Percentiles rank a stretch among this genome's conserved stretches.
Evolutionary conservation across 495 filamentous ascomycete genomes (phyloP).

Genomic region (Xylaria scruposa): DNA sequence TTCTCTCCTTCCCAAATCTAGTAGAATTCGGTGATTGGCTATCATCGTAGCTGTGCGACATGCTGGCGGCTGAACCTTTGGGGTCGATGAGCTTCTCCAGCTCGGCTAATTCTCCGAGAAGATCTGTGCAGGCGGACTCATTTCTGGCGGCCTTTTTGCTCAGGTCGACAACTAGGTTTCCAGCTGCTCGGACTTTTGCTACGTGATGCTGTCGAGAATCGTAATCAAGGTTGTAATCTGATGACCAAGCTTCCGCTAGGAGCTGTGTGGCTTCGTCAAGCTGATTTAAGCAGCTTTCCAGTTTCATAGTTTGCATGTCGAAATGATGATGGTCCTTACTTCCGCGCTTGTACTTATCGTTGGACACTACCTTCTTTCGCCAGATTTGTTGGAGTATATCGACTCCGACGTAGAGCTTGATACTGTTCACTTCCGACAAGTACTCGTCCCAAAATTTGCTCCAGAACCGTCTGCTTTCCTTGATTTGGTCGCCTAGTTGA

Average conservation of each 20-base stretch:
- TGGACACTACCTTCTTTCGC: conserved; percentile 36
- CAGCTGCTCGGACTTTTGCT: conserved; percentile 31
- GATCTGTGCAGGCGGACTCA: conserved; percentile 34
- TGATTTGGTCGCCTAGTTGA: conserved; percentile 37
- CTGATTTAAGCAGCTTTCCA: conserved; percentile 36
- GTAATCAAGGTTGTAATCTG: conserved; percentile 20
- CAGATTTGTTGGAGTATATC: conserved; percentile 41
- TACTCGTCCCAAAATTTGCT: conserved; percentile 38
- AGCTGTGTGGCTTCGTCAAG: conserved; percentile 33
- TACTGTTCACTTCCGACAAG: conserved; percentile 32
- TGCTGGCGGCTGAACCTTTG: conserved; percentile 24
- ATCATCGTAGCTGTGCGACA: conserved; percentile 32
- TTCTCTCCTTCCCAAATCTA: not conserved
- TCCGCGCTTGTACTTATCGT: conserved; percentile 26
- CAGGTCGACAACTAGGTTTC: conserved; percentile 27
- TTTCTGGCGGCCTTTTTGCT: conserved; percentile 30
- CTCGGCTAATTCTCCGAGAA: conserved; percentile 34
- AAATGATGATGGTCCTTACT: conserved; percentile 36
- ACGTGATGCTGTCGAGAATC: conserved; percentile 34
- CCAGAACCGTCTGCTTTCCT: conserved; percentile 39
- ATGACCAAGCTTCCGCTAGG: conserved; percentile 20
- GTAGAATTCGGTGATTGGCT: conserved; percentile 15
- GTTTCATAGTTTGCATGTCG: conserved; percentile 34
- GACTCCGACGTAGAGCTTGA: conserved; percentile 37
- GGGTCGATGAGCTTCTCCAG: conserved; percentile 38